Conservation (phyloP, 1,284 basidiomycete species). For the Ceratorhiza oryzae-sativae region DNA sequence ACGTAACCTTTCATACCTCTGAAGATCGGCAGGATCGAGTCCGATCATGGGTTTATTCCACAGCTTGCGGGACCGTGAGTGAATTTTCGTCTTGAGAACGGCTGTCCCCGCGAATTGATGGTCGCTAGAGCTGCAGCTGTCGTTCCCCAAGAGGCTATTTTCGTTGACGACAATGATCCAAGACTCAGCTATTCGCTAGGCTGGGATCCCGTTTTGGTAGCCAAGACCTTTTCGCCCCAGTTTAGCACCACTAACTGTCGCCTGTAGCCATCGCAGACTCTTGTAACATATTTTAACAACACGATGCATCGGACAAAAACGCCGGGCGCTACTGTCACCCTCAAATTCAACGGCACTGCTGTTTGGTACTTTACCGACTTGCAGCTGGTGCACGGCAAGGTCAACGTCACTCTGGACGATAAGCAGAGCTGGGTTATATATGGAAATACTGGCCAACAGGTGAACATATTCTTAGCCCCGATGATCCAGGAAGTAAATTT, state of each 20-base stretch:
- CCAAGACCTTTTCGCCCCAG: not conserved
- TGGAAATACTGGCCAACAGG: constrained; percentile 10
- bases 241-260: not conserved
- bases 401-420: constrained; percentile 2
- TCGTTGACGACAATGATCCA: constrained; percentile 11
- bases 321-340: constrained; percentile 2
- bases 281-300: constrained; percentile 6
- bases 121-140: not conserved
- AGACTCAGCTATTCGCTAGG: not conserved
- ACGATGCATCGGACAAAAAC: constrained; percentile 10
- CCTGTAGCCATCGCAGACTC: not conserved
- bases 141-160: not conserved
- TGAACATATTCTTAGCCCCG: not conserved
- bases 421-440: not conserved
- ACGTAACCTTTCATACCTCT: not conserved
- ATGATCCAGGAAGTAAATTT: not conserved
- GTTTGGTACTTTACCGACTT: constrained; percentile 22
- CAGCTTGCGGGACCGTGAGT: constrained; percentile 7
- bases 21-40: constrained; percentile 6
- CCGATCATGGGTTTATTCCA: constrained; percentile 16
- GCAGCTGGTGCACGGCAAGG: not conserved
- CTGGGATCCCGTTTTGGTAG: constrained; percentile 19
- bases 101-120: not conserved
- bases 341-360: constrained; percentile 12
- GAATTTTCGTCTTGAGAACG: not conserved